Percentiles rank a stretch among this genome's conserved stretches.
These are phyloP conservation scores for Phytophthora cactorum DNA, from an alignment of 352 stramenopile species.

Conservation along the genomic window DNA sequence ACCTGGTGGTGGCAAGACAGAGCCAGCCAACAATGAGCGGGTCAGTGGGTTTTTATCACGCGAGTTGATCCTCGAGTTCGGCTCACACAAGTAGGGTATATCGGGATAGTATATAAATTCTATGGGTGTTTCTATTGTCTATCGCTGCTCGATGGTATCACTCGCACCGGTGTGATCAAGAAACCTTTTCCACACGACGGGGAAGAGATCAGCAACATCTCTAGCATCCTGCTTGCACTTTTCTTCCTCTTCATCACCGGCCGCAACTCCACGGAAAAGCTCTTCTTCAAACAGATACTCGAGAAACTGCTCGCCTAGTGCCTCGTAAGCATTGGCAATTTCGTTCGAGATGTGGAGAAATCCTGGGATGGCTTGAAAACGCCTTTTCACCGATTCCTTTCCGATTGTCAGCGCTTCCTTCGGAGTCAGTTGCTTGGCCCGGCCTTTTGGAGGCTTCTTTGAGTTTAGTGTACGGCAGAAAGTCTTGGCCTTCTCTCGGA, in stretches of 20 bases:
- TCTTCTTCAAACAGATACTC: constrained; percentile 57
- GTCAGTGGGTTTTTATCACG: constrained; percentile 3
- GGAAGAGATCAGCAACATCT: constrained; percentile 71
- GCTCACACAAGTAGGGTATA: not conserved
- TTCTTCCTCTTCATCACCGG: constrained; percentile 33
- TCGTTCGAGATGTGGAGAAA: constrained; percentile 61
- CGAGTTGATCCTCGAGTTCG: constrained; percentile 14
- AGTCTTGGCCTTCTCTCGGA: constrained; percentile 82
- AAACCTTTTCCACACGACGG: constrained; percentile 76
- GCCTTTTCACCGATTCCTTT: constrained; percentile 47
- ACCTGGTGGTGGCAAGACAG: constrained; percentile 90
- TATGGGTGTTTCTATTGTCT: constrained; percentile 35
- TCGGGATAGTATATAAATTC: constrained; percentile 24
- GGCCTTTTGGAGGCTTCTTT: constrained; percentile 32
- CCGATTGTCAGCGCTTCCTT: constrained; percentile 26
- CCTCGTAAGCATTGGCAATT: constrained; percentile 44
- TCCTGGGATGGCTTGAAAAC: constrained; percentile 59
- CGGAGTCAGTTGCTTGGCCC: constrained; percentile 20
- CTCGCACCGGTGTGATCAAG: constrained; percentile 49
- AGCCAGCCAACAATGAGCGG: constrained; percentile 30
- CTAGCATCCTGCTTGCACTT: constrained; percentile 34
- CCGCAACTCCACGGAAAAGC: constrained; percentile 32
- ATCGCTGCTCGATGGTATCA: constrained; percentile 45
- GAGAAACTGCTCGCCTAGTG: constrained; percentile 68
- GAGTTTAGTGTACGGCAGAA: constrained; percentile 51